These are phyloP conservation scores for Pythium folliculosum DNA, from an alignment of 352 stramenopile genomes.

Conservation along the genomic window DNA sequence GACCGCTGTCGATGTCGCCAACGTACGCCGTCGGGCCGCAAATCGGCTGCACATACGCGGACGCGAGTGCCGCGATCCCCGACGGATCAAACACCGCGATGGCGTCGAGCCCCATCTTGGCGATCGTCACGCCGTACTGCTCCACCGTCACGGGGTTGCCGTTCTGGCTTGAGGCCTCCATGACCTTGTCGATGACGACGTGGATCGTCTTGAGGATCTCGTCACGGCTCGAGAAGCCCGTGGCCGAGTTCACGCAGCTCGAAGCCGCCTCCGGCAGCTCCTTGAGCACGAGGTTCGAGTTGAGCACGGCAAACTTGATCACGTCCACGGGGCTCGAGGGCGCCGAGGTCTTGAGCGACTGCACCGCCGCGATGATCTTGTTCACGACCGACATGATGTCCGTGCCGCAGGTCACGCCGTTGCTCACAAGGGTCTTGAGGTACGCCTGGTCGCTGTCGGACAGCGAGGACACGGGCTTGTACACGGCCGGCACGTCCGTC, in stretches of 20 bases:
- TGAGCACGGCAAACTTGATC: slow-evolving; percentile 43
- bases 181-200: slow-evolving; percentile 45
- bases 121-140: slow-evolving; percentile 46
- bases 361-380: slow-evolving; percentile 20
- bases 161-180: slow-evolving; percentile 47
- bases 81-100: slow-evolving; percentile 50
- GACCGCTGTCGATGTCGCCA: slow-evolving; percentile 59
- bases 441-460: slow-evolving; percentile 33
- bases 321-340: slow-evolving; percentile 34
- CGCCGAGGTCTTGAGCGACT: slow-evolving; percentile 32
- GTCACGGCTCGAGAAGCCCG: slow-evolving; percentile 37
- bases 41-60: slow-evolving; percentile 57
- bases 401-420: slow-evolving; percentile 22
- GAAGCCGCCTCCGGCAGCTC: slow-evolving; percentile 50
- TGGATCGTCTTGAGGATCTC: slow-evolving; percentile 46
- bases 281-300: slow-evolving; percentile 47
- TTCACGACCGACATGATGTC: slow-evolving; percentile 37
- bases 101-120: slow-evolving; percentile 44
- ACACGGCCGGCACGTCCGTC: slow-evolving; percentile 8
- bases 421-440: slow-evolving; percentile 19
- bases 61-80: slow-evolving; percentile 39
- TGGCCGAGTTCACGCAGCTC: slow-evolving; percentile 40
- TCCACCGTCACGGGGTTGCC: slow-evolving; percentile 37
- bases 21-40: slow-evolving; percentile 49
- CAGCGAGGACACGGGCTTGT: slow-evolving; percentile 23